Base-by-base conservation (phyloP, 2,329 filamentous ascomycete genomes). In the Thermothelomyces thermophilus region DNA sequence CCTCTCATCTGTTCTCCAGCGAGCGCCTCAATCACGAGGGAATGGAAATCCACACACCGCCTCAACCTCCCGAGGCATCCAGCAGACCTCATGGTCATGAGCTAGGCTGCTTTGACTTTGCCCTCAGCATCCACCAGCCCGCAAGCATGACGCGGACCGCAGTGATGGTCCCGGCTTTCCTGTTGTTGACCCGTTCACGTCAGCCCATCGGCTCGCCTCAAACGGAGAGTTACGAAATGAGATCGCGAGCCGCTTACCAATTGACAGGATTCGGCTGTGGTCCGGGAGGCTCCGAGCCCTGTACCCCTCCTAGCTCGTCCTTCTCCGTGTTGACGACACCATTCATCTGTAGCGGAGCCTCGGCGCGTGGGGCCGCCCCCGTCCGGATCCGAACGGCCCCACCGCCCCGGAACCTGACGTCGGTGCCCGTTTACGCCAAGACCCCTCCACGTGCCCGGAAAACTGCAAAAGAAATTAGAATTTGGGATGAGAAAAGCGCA, bases 81-180 rank as follows among this genome's bases (percentile, higher is more conserved):
- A 5, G 6, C 13, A 6, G 33, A 35, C 13, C n/a, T 35, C 13
- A 11, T 30, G 26, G 16, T 44, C 22, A 31, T 33, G 16, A 20
- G 6, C 28, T 42, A 6, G 17, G 5, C 24, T 28, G 9, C 42
- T 48, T 50, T n/a, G 24, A 20, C 33, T 53, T 53, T 8, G 43
- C 11, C 34, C 47, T 34, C 22, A 46, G n/a, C 51, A 53, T 53
- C 43, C 40, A 46, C 26, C n/a, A 31, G 20, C 42, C 34, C 4
- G 47, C 47, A 5, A 53, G 24, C 24, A 44, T 19, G 9, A 53
- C 47, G 8, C 51, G 35, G 3, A 48, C 35, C 9, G 40, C 51
- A 2, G 51, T 53, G 35, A 53, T 50, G 8, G 51, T 45, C 26
- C 51, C 51, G 3, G 51, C 47, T 41, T 39, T 50, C 51, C 51